Percentiles rank a stretch among this genome's conserved stretches.
Conservation (phyloP, 2,329 filamentous ascomycete species). For the Cordyceps javanica region DNA sequence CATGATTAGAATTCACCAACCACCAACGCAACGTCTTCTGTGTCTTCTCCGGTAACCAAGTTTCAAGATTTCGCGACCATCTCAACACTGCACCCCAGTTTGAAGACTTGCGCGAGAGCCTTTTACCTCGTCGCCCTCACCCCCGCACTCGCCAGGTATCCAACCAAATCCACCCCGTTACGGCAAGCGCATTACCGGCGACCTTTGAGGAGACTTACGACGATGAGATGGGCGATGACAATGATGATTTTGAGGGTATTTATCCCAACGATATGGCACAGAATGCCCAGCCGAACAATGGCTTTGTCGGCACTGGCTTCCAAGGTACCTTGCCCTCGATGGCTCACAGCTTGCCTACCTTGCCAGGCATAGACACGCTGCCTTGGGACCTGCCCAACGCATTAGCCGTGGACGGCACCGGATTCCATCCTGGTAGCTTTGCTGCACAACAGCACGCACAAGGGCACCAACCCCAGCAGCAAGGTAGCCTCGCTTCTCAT, state of each 20-base stretch:
- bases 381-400: not conserved
- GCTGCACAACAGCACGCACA: not conserved
- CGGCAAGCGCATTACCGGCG: slow-evolving; percentile 17
- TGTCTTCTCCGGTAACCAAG: slow-evolving; percentile 87
- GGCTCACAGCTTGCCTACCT: slow-evolving; percentile 7
- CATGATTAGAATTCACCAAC: slow-evolving; percentile 77
- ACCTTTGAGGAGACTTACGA: slow-evolving; percentile 32
- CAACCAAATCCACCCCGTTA: slow-evolving; percentile 4
- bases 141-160: slow-evolving; percentile 9
- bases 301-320: not conserved
- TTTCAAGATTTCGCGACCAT: slow-evolving; percentile 68
- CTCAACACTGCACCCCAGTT: slow-evolving; percentile 56
- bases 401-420: not conserved
- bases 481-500: not conserved
- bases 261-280: slow-evolving; percentile 36
- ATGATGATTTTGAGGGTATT: slow-evolving; percentile 37
- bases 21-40: slow-evolving; percentile 95
- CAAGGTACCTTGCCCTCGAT: slow-evolving; percentile 5
- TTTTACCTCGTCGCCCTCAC: slow-evolving; percentile 17
- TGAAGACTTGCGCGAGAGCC: slow-evolving; percentile 34
- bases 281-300: slow-evolving; percentile 13
- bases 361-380: not conserved
- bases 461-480: slow-evolving; percentile 17
- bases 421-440: not conserved
- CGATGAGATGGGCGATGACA: slow-evolving; percentile 39